phyloP scores from a whole-genome alignment of 352 stramenopile species.

The Thalassiosira hispida region DNA sequence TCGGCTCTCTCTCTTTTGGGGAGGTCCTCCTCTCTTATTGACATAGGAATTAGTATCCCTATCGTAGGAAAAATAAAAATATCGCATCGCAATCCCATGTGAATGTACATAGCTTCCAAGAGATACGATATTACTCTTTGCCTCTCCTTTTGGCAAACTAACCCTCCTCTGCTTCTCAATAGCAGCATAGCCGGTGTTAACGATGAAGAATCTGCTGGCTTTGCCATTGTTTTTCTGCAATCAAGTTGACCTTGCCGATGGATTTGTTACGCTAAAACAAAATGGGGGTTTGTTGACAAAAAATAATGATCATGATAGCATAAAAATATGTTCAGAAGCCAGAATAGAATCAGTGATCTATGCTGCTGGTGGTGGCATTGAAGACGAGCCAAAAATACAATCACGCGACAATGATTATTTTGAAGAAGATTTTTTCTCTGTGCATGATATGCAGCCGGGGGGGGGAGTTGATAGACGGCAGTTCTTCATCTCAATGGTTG shows the following conservation, averaged over 20 bases:
- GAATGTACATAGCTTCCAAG: too few relatives aligned
- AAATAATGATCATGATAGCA: not conserved
- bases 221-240: not conserved
- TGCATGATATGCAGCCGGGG: not conserved
- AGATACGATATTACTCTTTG: too few relatives aligned
- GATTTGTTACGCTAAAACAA: slow-evolving; percentile 6
- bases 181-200: too few relatives aligned
- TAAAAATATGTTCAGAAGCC: not conserved
- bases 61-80: too few relatives aligned
- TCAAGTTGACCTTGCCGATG: not conserved
- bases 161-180: too few relatives aligned
- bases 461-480: slow-evolving; percentile 26
- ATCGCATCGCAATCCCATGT: too few relatives aligned
- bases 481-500: slow-evolving; percentile 48
- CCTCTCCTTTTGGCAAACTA: too few relatives aligned
- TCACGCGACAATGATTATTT: not conserved
- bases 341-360: slow-evolving; percentile 3
- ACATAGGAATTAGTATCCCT: too few relatives aligned
- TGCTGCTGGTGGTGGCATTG: not conserved
- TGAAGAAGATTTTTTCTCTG: not conserved
- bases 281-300: not conserved
- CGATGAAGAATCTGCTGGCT: not conserved
- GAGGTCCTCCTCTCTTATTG: too few relatives aligned
- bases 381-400: not conserved
- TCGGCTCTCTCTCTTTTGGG: too few relatives aligned